Evolutionary conservation across 371 early-diverging fungal species (phyloP).

Genomic region (Zopfochytrium polystomum): DNA sequence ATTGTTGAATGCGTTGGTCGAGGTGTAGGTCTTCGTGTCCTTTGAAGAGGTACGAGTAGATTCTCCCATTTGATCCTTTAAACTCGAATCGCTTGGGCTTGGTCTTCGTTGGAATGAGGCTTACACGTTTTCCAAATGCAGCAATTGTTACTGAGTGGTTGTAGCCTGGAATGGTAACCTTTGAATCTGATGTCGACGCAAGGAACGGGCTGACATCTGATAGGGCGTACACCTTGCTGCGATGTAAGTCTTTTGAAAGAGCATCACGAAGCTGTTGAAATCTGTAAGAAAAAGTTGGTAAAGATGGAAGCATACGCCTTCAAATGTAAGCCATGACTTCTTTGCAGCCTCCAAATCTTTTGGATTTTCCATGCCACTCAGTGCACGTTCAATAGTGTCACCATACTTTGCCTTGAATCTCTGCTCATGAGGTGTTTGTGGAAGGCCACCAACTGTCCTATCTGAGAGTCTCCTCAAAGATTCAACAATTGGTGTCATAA

Average conservation of each 20-base stretch:
- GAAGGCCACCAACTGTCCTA: constrained; percentile 35
- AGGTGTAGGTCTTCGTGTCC: constrained; percentile 89
- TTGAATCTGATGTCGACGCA: constrained; percentile 45
- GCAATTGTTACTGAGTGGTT: constrained; percentile 38
- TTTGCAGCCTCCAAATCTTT: constrained; percentile 52
- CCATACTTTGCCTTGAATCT: constrained; percentile 64
- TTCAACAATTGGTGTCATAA: too few species aligned
- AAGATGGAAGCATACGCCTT: constrained; percentile 43
- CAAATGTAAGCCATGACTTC: constrained; percentile 58
- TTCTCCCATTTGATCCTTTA: constrained; percentile 68
- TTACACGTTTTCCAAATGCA: constrained; percentile 58
- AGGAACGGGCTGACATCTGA: constrained; percentile 65
- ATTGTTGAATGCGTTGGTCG: constrained; percentile 88
- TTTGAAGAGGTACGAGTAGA: constrained; percentile 80
- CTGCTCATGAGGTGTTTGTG: constrained; percentile 62
- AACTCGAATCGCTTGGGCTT: constrained; percentile 85
- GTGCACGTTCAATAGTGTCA: constrained; percentile 50
- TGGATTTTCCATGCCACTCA: constrained; percentile 52
- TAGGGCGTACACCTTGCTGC: constrained; percentile 55
- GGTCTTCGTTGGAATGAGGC: constrained; percentile 78
- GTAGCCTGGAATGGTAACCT: constrained; percentile 65
- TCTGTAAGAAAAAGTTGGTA: constrained; percentile 1
- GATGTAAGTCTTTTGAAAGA: constrained; percentile 60
- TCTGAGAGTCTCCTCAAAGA: constrained; percentile 44
- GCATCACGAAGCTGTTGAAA: constrained; percentile 43